Base-by-base conservation (phyloP, 176 grass and related monocot species). In the Aechmea fasciata region DNA sequence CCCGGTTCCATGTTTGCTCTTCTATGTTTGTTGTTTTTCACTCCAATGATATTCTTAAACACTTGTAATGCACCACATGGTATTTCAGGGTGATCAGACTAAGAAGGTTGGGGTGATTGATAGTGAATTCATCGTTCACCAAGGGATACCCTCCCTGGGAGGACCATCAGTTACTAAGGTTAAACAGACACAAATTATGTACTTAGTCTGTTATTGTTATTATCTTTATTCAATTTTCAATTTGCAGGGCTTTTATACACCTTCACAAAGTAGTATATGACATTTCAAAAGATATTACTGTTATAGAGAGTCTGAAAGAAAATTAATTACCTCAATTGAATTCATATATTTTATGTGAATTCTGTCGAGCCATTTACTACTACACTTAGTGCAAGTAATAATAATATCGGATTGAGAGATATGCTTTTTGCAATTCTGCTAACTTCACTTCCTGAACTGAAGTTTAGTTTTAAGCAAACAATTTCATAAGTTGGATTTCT, bases 71-170 rank as follows among this genome's bases (percentile, higher is more conserved):
- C n/a, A 59, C 15, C 19, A 48, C 53, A 64, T 74, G 50, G 67
- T 53, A 74, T 90, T 92, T 85, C 84, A 97, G 89, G 93, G 93
- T 76, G 89, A 97, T 68, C 84, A 86, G 77, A 91, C 89, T 49
- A 90, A 92, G 81, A 97, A 97, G 78, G 93, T 97, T 3, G 93
- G 86, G 20, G 93, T 97, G 33, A 92, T 97, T 83, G 93, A 97
- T 47, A 92, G 78, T 61, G 93, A 96, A 81, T 97, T 80, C 85
- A 76, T 97, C 78, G 69, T 97, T 66, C 86, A 97, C 85, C 83
- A 90, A 84, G 93, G 93, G 47, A 97, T 97, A 84, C 93, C 93
- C 62, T 89, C 89, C n/a, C 83, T 97, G 70, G 93, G 93, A 87
- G 89, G 93, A 64, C 76, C 93, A 57, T 92, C 86, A 76, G 54